A percentile compares a stretch with the other conserved stretches of the same genome.
These are phyloP conservation scores for Lasiosphaeria hispida DNA, from an alignment of 495 filamentous ascomycete genomes.

Conservation along the genomic window DNA sequence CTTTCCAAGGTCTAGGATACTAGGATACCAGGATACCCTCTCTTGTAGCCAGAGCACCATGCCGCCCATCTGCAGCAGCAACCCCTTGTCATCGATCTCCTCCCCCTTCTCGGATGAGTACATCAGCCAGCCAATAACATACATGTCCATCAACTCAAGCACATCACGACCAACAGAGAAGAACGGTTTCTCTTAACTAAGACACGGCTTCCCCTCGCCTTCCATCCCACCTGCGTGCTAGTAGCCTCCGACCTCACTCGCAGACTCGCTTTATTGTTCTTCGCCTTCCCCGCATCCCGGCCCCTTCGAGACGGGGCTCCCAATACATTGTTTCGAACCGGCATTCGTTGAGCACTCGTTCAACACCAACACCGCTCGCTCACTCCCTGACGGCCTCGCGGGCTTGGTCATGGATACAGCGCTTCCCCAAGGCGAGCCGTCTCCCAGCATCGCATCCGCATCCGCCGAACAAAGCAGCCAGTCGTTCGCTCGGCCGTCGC, in stretches of 20 bases:
- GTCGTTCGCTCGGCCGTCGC: slow-evolving; percentile 4
- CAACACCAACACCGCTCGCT: not conserved
- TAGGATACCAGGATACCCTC: slow-evolving; percentile 2
- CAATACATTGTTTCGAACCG: not conserved
- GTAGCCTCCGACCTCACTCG: not conserved
- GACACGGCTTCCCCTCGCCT: slow-evolving; percentile 5
- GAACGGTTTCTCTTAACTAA: slow-evolving; percentile 14
- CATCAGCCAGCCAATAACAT: slow-evolving; percentile 3
- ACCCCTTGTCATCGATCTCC: slow-evolving; percentile 17
- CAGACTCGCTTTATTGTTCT: slow-evolving; percentile 5
- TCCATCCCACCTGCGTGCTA: slow-evolving; percentile 5
- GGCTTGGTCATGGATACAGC: slow-evolving; percentile 4
- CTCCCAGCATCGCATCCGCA: not conserved
- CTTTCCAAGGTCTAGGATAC: slow-evolving; percentile 3
- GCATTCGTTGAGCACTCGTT: not conserved
- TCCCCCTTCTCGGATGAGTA: slow-evolving; percentile 7
- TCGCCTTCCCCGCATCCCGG: too few species aligned
- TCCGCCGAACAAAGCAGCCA: not conserved
- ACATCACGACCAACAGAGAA: slow-evolving; percentile 10
- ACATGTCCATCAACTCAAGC: not conserved
- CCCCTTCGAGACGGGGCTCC: too few species aligned
- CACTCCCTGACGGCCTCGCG: not conserved
- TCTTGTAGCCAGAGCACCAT: not conserved
- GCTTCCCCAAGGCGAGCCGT: not conserved
- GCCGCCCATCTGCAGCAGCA: slow-evolving; percentile 7